These are phyloP conservation scores for Tillandsia fasciculata DNA, from an alignment of 176 grass and related monocot genomes.

Conservation along the genomic window DNA sequence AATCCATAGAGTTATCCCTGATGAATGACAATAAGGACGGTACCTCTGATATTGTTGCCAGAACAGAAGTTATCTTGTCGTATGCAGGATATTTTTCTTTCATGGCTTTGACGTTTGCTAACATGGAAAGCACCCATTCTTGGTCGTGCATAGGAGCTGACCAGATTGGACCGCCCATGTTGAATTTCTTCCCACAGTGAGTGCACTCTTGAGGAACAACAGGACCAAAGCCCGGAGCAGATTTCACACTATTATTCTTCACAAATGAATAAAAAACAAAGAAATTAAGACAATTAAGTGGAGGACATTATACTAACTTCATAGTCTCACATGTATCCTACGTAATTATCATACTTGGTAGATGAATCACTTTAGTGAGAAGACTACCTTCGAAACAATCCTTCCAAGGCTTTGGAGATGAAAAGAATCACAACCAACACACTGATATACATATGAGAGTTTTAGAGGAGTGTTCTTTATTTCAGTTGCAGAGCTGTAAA, in stretches of 20 bases:
- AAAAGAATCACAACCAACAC: constrained; percentile 94
- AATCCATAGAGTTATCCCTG: too few relatives aligned
- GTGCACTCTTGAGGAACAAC: constrained; percentile 84
- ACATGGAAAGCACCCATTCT: constrained; percentile 79
- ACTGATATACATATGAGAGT: constrained; percentile 95
- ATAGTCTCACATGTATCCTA: neutral
- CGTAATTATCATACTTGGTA: neutral
- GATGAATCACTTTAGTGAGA: neutral
- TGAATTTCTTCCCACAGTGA: constrained; percentile 83
- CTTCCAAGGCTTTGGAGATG: constrained; percentile 83
- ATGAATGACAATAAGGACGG: neutral
- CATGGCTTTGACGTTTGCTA: constrained; percentile 50
- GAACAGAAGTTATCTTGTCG: constrained; percentile 70
- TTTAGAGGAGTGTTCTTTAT: constrained; percentile 91
- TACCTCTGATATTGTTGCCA: constrained; percentile 82
- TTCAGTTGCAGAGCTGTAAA: constrained; percentile 79
- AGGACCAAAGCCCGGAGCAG: constrained; percentile 83
- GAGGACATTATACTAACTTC: neutral
- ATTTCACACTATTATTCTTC: constrained; percentile 71
- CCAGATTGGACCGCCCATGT: constrained; percentile 90
- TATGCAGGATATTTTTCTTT: constrained; percentile 84
- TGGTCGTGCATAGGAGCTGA: constrained; percentile 96
- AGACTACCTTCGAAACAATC: constrained; percentile 59
- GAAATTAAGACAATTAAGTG: constrained; percentile 19
- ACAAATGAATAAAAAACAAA: constrained; percentile 21